Percentiles rank a stretch among this genome's conserved stretches.
phyloP scores from a whole-genome alignment of 2,329 filamentous ascomycete genomes.

The Paecilomyces sp. region DNA sequence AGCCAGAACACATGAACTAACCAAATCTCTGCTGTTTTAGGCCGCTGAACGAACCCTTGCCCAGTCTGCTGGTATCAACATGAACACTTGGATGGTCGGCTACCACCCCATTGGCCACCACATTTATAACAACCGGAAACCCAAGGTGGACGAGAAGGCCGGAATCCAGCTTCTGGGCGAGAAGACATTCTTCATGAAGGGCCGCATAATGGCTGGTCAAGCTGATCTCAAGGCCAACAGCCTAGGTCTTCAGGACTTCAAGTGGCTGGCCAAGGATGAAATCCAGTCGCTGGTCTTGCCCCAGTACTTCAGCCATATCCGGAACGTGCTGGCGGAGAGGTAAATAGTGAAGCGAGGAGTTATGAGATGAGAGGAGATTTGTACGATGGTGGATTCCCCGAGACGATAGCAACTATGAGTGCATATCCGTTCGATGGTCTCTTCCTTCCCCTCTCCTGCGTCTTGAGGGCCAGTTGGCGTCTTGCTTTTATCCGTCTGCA shows the following conservation, averaged over 20 bases:
- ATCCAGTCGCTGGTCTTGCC: constrained; percentile 58
- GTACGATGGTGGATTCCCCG: background rate
- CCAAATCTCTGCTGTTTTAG: constrained; percentile 41
- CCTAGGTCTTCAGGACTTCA: constrained; percentile 71
- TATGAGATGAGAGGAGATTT: background rate
- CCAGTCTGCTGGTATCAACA: constrained; percentile 77
- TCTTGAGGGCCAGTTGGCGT: constrained; percentile 7
- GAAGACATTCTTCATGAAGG: constrained; percentile 95
- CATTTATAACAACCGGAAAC: constrained; percentile 49
- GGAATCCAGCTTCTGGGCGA: constrained; percentile 50
- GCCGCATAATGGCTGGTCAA: constrained; percentile 94
- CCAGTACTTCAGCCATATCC: constrained; percentile 67
- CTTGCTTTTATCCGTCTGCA: constrained; percentile 1
- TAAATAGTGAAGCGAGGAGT: constrained; percentile 33
- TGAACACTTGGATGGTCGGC: constrained; percentile 98
- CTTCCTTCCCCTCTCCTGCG: constrained; percentile 4
- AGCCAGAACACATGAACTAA: background rate
- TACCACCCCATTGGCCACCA: constrained; percentile 81
- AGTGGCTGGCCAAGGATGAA: constrained; percentile 90
- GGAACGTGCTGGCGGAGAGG: constrained; percentile 76
- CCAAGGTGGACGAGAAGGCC: constrained; percentile 34
- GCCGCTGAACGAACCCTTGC: constrained; percentile 72
- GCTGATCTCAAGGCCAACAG: constrained; percentile 67
- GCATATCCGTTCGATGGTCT: background rate
- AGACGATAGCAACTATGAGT: background rate